Percentiles rank a stretch among this genome's conserved stretches.
Conservation (phyloP, 2,329 filamentous ascomycete species). For the Cryphonectria radicalis region DNA sequence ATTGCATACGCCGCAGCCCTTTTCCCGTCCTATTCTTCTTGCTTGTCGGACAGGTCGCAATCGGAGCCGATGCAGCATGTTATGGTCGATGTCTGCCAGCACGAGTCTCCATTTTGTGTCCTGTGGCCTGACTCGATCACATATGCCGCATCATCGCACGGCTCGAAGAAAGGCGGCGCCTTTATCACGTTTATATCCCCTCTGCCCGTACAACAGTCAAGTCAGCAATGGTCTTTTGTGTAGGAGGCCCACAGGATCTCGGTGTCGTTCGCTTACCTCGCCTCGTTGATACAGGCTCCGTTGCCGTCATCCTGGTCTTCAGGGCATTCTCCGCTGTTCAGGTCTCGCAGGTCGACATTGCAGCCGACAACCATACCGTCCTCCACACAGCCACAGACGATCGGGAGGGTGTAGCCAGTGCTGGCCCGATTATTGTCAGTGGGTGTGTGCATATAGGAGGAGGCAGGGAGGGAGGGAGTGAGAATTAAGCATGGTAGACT, state of each 20-base stretch:
- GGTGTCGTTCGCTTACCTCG: background rate
- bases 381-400: slow-evolving; percentile 3
- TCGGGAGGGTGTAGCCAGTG: slow-evolving; percentile 7
- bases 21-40: background rate
- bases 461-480: background rate
- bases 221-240: background rate
- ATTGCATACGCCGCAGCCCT: background rate
- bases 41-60: background rate
- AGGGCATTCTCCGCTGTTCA: background rate
- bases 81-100: background rate
- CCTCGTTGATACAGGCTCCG: slow-evolving; percentile 3
- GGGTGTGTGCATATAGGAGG: background rate
- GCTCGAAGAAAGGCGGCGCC: background rate
- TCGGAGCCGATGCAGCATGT: background rate
- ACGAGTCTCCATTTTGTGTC: background rate
- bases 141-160: background rate
- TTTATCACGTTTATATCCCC: background rate
- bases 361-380: background rate
- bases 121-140: slow-evolving; percentile 4
- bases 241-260: too few species aligned
- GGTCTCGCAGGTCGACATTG: background rate
- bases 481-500: too few species aligned
- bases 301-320: background rate
- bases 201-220: background rate
- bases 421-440: background rate